Percentiles rank a stretch among this genome's conserved stretches.
Evolutionary conservation across 106 monocot genomes (phyloP).

Genomic region (Dactylorhiza incarnata): DNA sequence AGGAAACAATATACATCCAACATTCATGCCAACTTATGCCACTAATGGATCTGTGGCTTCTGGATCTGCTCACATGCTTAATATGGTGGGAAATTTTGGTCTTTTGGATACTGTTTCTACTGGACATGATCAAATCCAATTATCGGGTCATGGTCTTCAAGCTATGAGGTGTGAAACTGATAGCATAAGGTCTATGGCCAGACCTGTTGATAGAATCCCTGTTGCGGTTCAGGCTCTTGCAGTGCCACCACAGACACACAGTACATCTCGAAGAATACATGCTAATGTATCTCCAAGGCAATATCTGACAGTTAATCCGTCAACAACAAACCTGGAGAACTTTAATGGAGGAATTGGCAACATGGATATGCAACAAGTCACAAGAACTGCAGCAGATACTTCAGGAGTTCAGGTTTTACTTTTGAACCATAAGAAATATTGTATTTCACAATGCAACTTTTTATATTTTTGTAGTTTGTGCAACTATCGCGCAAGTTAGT

Average conservation of each 20-base stretch:
- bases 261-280: constrained; percentile 8
- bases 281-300: constrained; percentile 4
- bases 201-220: constrained; percentile 19
- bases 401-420: constrained; percentile 28
- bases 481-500: no score
- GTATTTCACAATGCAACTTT: not conserved
- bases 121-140: constrained; percentile 6
- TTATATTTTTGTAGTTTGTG: not conserved
- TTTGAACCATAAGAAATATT: not conserved
- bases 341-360: constrained; percentile 9
- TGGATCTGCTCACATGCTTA: constrained; percentile 5
- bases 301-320: constrained; percentile 6
- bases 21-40: constrained; percentile 11
- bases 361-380: constrained; percentile 13
- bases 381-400: constrained; percentile 14
- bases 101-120: constrained; percentile 28
- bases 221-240: constrained; percentile 51
- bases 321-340: not conserved
- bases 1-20: constrained; percentile 8
- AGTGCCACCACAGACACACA: constrained; percentile 20
- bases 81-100: constrained; percentile 21
- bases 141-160: constrained; percentile 4
- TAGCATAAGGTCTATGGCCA: constrained; percentile 16
- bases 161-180: constrained; percentile 10
- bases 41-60: constrained; percentile 6